Conservation (phyloP, 2,329 filamentous ascomycete genomes). For the Aspergillus felis region DNA sequence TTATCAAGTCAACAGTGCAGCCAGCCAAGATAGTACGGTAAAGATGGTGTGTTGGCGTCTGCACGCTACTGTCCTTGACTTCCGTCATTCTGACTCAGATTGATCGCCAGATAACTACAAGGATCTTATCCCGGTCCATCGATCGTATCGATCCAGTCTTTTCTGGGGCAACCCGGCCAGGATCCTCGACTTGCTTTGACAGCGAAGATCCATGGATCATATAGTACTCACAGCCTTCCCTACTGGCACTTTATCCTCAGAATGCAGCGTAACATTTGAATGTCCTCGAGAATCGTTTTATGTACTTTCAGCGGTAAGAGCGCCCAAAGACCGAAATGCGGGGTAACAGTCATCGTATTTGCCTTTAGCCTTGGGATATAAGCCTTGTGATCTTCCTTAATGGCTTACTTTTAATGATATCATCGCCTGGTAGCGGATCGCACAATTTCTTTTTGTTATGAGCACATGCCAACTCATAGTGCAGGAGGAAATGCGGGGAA, state of each 20-base stretch:
- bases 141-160: not conserved
- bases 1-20: no score
- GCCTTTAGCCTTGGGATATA: not conserved
- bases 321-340: not conserved
- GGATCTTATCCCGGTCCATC: not conserved
- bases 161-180: not conserved
- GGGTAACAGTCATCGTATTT: not conserved
- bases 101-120: not conserved
- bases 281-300: no score
- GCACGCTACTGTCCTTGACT: not conserved
- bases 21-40: not conserved
- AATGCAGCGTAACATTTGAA: no score
- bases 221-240: not conserved
- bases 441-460: not conserved
- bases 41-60: not conserved
- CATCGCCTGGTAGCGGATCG: not conserved
- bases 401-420: not conserved
- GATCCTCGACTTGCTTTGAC: not conserved
- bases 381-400: not conserved
- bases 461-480: not conserved
- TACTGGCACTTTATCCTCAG: no score
- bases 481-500: not conserved
- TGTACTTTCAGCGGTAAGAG: not conserved
- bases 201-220: not conserved
- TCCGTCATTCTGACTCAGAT: not conserved